These are phyloP conservation scores for Populus hybrid DNA, from an alignment of 441 rosid genomes.

Conservation along the genomic window DNA sequence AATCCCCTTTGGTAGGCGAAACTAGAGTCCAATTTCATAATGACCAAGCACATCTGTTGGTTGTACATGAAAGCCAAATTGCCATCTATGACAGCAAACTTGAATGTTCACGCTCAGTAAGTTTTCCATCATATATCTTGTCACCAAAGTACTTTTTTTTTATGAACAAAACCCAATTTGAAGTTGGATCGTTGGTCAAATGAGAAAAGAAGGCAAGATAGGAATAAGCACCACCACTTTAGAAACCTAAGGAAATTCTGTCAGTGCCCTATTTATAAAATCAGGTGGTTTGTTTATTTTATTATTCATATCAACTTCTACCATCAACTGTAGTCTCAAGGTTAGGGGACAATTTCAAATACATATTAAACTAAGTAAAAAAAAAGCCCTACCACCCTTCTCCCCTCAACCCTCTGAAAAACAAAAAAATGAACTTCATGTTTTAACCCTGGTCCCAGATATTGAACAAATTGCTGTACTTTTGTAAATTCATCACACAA, in stretches of 20 bases:
- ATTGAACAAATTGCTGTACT: neutral
- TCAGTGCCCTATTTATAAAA: too few species aligned
- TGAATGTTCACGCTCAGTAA: conserved; percentile 62
- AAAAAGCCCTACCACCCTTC: neutral
- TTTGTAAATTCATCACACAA: neutral
- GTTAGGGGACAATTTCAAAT: neutral
- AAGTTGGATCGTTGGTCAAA: neutral
- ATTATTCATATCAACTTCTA: neutral
- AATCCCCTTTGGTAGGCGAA: conserved; percentile 54
- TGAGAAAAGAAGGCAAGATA: neutral
- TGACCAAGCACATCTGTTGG: conserved; percentile 63
- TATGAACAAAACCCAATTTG: neutral
- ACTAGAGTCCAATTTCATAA: conserved; percentile 72
- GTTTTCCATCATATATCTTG: conserved; percentile 19
- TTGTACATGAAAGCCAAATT: conserved; percentile 66
- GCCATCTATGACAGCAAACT: conserved; percentile 65
- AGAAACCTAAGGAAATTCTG: neutral
- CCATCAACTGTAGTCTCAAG: neutral
- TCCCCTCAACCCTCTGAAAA: neutral
- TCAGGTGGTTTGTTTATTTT: neutral
- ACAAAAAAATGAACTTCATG: neutral
- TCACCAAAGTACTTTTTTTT: neutral
- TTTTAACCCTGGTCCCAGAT: neutral
- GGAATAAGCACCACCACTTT: neutral
- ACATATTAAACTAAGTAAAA: too few species aligned